These are phyloP conservation scores for Medicago lupulina DNA, from an alignment of 306 rosid species.

Conservation along the genomic window DNA sequence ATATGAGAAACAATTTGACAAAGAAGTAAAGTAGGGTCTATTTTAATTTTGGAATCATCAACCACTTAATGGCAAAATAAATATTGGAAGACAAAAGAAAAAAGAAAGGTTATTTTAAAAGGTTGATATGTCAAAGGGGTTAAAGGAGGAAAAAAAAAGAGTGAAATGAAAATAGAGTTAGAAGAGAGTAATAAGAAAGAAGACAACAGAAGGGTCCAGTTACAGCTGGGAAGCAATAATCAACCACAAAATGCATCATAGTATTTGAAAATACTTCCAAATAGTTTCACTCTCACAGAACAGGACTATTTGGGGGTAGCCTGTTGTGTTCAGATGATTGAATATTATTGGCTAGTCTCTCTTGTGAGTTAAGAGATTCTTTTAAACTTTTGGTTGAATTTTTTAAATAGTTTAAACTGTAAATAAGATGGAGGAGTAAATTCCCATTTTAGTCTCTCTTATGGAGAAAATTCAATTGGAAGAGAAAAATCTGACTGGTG, in stretches of 20 bases:
- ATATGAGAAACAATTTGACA: neutral
- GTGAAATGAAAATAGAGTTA: neutral
- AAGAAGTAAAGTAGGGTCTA: slow-evolving; percentile 2
- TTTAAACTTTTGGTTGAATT: neutral
- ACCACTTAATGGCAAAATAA: slow-evolving; percentile 12
- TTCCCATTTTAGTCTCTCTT: too few relatives aligned
- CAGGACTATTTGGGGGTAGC: neutral
- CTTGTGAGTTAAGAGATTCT: neutral
- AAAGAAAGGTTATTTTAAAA: neutral
- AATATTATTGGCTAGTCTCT: neutral
- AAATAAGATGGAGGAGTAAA: neutral
- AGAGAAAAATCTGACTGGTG: too few relatives aligned
- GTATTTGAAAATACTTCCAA: slow-evolving; percentile 44
- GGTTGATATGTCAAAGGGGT: slow-evolving; percentile 42
- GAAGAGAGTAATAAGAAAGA: slow-evolving; percentile 15
- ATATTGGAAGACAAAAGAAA: neutral
- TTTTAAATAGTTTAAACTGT: neutral
- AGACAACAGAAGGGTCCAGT: slow-evolving; percentile 51
- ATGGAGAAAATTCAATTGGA: too few relatives aligned
- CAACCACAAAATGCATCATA: slow-evolving; percentile 36
- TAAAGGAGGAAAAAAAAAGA: neutral
- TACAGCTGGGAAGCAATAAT: slow-evolving; percentile 75
- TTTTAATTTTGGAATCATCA: slow-evolving; percentile 5
- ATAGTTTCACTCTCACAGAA: slow-evolving; percentile 14
- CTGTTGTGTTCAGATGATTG: neutral